Evolutionary conservation across 108 stramenopile genomes (phyloP), one percentile per base, ranked within the genome.

Genomic region (Craspedostauros australis): DNA sequence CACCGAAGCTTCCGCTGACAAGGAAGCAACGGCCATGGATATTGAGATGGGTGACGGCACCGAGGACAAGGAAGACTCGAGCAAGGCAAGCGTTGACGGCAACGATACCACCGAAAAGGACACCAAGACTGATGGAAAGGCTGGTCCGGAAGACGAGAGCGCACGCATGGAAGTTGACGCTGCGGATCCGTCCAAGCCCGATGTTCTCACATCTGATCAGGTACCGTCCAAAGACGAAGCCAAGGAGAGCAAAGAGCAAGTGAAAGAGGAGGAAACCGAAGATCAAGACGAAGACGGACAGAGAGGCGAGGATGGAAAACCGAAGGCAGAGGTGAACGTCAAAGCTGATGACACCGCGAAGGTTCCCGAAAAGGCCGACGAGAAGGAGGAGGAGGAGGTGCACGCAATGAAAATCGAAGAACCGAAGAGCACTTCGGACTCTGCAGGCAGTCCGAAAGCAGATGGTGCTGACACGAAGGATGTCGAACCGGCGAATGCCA

Each of bases 161-260:
- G n/a, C n/a, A n/a, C n/a, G n/a, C n/a, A n/a, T n/a, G n/a, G n/a
- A n/a, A n/a, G n/a, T n/a, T n/a, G n/a, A n/a, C n/a, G n/a, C n/a
- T n/a, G n/a, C n/a, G n/a, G n/a, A n/a, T n/a, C n/a, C n/a, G n/a
- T n/a, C n/a, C n/a, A n/a, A n/a, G 5, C 42, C 7, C 6, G 26
- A 43, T 27, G 14, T 6, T 0, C 11, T n/a, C 26, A 12, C 12
- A 33, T 19, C 50, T 18, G 16, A 5, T 20, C 29, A 27, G 8
- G 52, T 62, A 34, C 14, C 39, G 6, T 24, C 21, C 24, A 16
- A 3, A 9, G 50, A 62, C 40, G 39, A 40, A 44, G 30, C 41
- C n/a, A 50, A 47, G 28, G 26, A 39, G 1, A 27, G 59, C 21
- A 28, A 40, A 2, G 31, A 50, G 2, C 24, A 55, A 39, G 18